These are phyloP conservation scores for Boletus coccyginus DNA, from an alignment of 768 basidiomycete species.

Conservation along the genomic window DNA sequence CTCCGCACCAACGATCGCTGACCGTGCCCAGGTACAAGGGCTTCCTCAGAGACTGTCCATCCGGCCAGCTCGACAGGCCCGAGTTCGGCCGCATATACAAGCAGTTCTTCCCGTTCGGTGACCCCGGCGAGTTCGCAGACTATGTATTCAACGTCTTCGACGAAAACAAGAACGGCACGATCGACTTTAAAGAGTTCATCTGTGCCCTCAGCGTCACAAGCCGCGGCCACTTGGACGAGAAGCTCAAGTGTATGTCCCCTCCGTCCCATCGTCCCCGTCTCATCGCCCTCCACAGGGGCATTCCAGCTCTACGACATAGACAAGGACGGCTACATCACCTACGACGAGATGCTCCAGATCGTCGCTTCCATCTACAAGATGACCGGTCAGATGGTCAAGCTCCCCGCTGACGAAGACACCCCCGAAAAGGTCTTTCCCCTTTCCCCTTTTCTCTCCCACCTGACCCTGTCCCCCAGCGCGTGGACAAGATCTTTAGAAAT, in stretches of 20 bases:
- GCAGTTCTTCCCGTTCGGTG: constrained; percentile 99
- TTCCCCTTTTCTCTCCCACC: constrained; percentile 3
- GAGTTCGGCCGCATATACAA: constrained; percentile 98
- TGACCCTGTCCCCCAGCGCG: constrained; percentile 59
- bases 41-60: constrained; percentile 97
- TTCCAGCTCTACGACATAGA: constrained; percentile 99
- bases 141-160: constrained; percentile 99
- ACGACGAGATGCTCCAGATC: constrained; percentile 98
- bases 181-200: constrained; percentile 99
- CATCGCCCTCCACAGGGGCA: constrained; percentile 66
- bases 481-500: constrained; percentile 96
- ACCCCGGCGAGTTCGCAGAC: constrained; percentile 94
- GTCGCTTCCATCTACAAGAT: constrained; percentile 99
- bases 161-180: constrained; percentile 91
- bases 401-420: constrained; percentile 99
- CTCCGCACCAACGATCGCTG: constrained; percentile 4
- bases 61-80: constrained; percentile 91
- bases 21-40: constrained; percentile 84
- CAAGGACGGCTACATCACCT: constrained; percentile 96
- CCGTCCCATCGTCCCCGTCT: constrained; percentile 13
- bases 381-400: constrained; percentile 99
- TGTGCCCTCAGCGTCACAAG: constrained; percentile 95
- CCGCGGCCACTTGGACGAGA: constrained; percentile 92
- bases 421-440: constrained; percentile 80
- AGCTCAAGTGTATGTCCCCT: constrained; percentile 83